Conservation (phyloP, 1,284 basidiomycete genomes). For the Irpex lacteus region DNA sequence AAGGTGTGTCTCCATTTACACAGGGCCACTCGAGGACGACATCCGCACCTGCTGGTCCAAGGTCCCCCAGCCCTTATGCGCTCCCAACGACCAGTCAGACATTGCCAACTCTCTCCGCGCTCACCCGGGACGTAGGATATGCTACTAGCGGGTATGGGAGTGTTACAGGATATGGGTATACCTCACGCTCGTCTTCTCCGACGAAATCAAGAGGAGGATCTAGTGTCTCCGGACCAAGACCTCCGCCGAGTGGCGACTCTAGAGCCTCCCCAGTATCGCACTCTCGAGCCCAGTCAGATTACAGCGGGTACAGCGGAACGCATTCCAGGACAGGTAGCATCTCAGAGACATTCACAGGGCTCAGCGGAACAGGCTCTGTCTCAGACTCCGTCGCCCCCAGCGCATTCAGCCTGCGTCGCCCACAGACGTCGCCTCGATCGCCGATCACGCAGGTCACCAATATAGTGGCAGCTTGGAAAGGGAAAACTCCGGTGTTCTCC, state of each 20-base stretch:
- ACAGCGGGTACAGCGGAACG: slow-evolving; percentile 7
- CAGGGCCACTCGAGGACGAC: slow-evolving; percentile 46
- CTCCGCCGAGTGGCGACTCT: slow-evolving; percentile 31
- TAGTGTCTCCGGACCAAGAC: slow-evolving; percentile 24
- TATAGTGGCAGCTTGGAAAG: slow-evolving; percentile 79
- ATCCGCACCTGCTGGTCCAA: slow-evolving; percentile 51
- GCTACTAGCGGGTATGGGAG: slow-evolving; percentile 28
- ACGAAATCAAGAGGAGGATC: slow-evolving; percentile 40
- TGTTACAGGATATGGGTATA: slow-evolving; percentile 29
- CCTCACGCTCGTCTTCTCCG: slow-evolving; percentile 45
- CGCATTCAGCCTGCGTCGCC: slow-evolving; percentile 44
- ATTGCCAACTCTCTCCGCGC: slow-evolving; percentile 33
- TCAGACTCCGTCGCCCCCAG: slow-evolving; percentile 27
- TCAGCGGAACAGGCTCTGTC: slow-evolving; percentile 21
- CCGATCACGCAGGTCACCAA: slow-evolving; percentile 73
- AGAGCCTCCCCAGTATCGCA: slow-evolving; percentile 31
- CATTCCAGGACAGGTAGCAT: slow-evolving; percentile 28
- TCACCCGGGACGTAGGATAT: slow-evolving; percentile 20
- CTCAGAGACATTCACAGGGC: slow-evolving; percentile 27
- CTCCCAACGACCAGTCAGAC: slow-evolving; percentile 37
- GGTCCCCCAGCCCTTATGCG: slow-evolving; percentile 51
- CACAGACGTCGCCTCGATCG: slow-evolving; percentile 60
- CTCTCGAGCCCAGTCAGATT: slow-evolving; percentile 11
- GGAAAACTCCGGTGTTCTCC: slow-evolving; percentile 48
- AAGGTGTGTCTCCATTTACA: slow-evolving; percentile 27